A percentile compares a stretch with the other conserved stretches of the same genome.
Conservation (phyloP, 2,329 filamentous ascomycete genomes). For the Pestalotiopsis sp. region DNA sequence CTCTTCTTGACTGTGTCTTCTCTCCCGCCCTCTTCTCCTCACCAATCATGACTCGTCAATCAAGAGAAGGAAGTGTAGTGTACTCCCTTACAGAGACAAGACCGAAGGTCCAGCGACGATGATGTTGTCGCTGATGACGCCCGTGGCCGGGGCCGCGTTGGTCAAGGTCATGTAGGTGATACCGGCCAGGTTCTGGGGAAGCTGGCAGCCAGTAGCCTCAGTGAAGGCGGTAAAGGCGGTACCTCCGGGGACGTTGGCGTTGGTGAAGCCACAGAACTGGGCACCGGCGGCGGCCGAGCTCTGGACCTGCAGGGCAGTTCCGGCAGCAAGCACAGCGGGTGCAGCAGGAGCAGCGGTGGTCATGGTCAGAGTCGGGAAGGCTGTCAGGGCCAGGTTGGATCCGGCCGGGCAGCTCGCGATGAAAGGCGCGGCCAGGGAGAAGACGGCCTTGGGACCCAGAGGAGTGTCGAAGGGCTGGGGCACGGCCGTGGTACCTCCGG, state of each 20-base stretch:
- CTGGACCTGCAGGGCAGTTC: conserved; percentile 49
- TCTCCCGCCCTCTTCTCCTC: neutral
- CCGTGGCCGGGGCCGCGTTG: conserved; percentile 51
- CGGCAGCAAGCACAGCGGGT: conserved; percentile 41
- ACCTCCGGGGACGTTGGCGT: conserved; percentile 59
- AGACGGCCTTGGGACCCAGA: conserved; percentile 69
- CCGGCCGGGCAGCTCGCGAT: conserved; percentile 71
- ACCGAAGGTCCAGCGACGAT: conserved; percentile 68
- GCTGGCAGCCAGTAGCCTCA: conserved; percentile 55
- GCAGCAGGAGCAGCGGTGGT: conserved; percentile 43
- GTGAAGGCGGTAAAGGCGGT: conserved; percentile 63
- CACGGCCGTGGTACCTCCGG: conserved; percentile 59
- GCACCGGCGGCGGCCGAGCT: conserved; percentile 53
- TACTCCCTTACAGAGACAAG: conserved; percentile 44
- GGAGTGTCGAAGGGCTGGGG: conserved; percentile 73
- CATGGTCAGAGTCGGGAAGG: conserved; percentile 64
- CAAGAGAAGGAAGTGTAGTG: neutral
- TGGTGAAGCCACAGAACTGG: conserved; percentile 69
- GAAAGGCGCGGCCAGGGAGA: conserved; percentile 74
- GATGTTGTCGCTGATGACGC: conserved; percentile 61
- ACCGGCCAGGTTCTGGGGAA: conserved; percentile 65
- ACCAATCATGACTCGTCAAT: neutral
- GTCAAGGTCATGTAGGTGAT: conserved; percentile 71
- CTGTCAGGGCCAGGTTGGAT: conserved; percentile 63
- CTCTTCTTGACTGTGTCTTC: neutral